phyloP scores from a whole-genome alignment of 2,329 filamentous ascomycete genomes.

The Tothia fuscella region DNA sequence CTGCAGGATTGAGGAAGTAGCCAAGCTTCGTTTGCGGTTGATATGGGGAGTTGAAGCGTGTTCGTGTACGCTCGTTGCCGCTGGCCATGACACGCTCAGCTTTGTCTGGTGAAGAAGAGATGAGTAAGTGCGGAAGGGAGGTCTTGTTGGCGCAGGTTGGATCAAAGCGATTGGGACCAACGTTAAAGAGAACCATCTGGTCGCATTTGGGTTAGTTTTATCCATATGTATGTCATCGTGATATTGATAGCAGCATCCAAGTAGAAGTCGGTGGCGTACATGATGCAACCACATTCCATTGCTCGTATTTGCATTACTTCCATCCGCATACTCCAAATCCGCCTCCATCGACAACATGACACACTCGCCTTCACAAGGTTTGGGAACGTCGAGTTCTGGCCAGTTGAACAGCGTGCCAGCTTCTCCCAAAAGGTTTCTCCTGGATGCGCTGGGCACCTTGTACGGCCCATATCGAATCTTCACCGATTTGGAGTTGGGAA shows the following conservation, averaged over 20 bases:
- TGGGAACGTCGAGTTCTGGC: neutral
- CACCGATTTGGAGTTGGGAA: neutral
- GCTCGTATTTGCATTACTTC: conserved; percentile 3
- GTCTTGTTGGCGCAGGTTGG: neutral
- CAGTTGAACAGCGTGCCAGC: neutral
- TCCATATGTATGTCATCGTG: too few relatives aligned
- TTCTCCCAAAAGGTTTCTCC: too few relatives aligned
- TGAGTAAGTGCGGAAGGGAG: conserved; percentile 3
- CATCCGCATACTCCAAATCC: conserved; percentile 8
- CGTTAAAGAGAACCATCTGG: conserved; percentile 5
- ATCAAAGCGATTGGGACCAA: conserved; percentile 3
- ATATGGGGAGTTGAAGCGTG: neutral
- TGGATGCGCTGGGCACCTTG: too few relatives aligned
- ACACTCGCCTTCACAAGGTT: conserved; percentile 6
- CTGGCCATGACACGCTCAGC: conserved; percentile 3
- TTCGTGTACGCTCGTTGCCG: conserved; percentile 4
- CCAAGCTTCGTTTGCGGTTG: neutral
- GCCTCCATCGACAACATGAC: neutral
- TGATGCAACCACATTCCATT: conserved; percentile 11
- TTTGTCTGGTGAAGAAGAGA: neutral
- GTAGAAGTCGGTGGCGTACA: neutral
- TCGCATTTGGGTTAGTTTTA: too few relatives aligned
- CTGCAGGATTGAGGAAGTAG: neutral
- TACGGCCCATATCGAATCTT: too few relatives aligned
- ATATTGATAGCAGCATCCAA: neutral